Evolutionary conservation across 148 eudicot species (phyloP), one percentile per base, ranked within the genome.

Genomic region (Heliosperma pusillum): DNA sequence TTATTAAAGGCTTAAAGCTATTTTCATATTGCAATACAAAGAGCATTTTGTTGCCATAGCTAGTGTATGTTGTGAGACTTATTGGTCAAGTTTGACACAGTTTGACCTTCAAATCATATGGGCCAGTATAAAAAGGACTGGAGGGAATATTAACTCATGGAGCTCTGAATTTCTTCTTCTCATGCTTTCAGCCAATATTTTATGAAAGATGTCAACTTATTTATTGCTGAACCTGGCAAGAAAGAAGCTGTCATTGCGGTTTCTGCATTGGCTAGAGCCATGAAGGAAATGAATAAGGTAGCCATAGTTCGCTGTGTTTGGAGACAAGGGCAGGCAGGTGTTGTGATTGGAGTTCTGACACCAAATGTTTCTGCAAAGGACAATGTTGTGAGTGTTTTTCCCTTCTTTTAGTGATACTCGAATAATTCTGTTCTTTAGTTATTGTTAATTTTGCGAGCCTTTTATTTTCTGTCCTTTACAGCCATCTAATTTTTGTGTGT

Each of bases 281-380:
- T 95, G 97, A 95, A 90, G 87, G 99, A 95, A 83, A 81, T 80
- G 86, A 83, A 92, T 56, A 95, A 90, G 85, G 93, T 92, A 53
- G 99, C 97, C 60, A 95, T 95, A 78, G 67, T 95, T 71, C 92
- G 97, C 26, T 95, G 99, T 80, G 97, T 92, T 57, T 95, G 92
- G 88, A 92, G 97, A 86, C 97, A 95, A 83, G 94, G 99, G 53
- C 99, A 95, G 83, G 77, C 81, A 42, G 87, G 84, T 87, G 97
- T 92, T 70, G 93, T 92, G 50, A 78, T 95, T 55, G 99, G 94
- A 69, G 91, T 92, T 74, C 81, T 95, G 81, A 81, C 97, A 76
- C 99, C 99, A 70, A 90, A 92, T 86, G 64, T 92, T 25, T 90
- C 99, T 61, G 82, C 79, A 24, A 90, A 86, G 59, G 91, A 88